These are phyloP conservation scores for Ilex aquifolium DNA, from an alignment of 257 asterid species.

Conservation along the genomic window DNA sequence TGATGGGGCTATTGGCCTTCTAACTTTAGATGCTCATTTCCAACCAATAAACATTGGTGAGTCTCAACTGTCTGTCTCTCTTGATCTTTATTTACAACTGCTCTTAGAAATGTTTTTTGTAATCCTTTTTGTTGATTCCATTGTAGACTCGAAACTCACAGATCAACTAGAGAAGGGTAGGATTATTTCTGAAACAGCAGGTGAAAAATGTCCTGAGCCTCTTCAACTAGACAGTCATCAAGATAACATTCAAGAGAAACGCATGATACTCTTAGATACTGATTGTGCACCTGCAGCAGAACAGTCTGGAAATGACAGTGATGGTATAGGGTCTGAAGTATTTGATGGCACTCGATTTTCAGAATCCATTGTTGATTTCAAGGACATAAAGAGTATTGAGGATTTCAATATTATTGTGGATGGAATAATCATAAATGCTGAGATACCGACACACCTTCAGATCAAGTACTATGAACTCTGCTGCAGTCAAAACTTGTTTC, in stretches of 20 bases:
- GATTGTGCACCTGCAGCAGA: constrained; percentile 7
- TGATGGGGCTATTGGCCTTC: constrained; percentile 36
- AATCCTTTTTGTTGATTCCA: not conserved
- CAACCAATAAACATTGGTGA: constrained; percentile 22
- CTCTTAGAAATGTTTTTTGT: not conserved
- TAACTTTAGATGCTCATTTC: constrained; percentile 24
- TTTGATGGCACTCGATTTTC: constrained; percentile 28
- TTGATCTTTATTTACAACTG: constrained; percentile 3
- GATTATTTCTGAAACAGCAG: constrained; percentile 9
- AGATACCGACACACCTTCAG: constrained; percentile 29
- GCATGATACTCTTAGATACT: constrained; percentile 10
- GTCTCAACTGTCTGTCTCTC: constrained; percentile 6
- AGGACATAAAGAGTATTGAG: constrained; percentile 34
- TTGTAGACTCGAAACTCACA: constrained; percentile 18
- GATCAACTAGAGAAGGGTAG: constrained; percentile 18
- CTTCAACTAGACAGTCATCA: constrained; percentile 6
- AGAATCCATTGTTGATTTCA: constrained; percentile 19
- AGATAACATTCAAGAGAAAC: constrained; percentile 9
- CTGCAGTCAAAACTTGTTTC: constrained; percentile 37
- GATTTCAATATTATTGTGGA: constrained; percentile 45
- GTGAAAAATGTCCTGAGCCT: constrained; percentile 9
- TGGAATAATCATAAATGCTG: constrained; percentile 43
- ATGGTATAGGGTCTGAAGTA: constrained; percentile 22
- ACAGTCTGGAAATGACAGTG: constrained; percentile 8
- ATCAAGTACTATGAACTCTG: constrained; percentile 54